These are phyloP conservation scores for Cladosporium colombiae DNA, from an alignment of 2,329 filamentous ascomycete species.

Conservation along the genomic window DNA sequence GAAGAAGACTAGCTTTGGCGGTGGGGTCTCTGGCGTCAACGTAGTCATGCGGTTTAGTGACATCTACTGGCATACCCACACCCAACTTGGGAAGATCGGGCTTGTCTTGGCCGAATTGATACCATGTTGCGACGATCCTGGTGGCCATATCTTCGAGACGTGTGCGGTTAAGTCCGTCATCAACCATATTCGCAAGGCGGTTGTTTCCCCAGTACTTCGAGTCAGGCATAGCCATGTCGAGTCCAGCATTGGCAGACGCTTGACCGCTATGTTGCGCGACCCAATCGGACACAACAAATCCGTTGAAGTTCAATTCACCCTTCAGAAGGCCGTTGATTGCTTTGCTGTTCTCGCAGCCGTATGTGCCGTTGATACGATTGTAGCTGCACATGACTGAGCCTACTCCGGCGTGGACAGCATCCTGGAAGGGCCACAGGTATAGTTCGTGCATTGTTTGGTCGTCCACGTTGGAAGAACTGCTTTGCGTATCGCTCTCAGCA, in stretches of 20 bases:
- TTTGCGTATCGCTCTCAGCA: slow-evolving; percentile 27
- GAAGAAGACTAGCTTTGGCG: slow-evolving; percentile 51
- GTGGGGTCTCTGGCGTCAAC: slow-evolving; percentile 58
- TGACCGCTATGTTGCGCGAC: slow-evolving; percentile 62
- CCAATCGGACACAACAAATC: slow-evolving; percentile 72
- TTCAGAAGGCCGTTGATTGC: slow-evolving; percentile 70
- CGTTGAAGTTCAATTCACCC: slow-evolving; percentile 73
- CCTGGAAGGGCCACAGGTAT: slow-evolving; percentile 59
- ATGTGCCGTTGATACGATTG: slow-evolving; percentile 39
- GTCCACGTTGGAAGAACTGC: slow-evolving; percentile 57
- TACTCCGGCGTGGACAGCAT: slow-evolving; percentile 50
- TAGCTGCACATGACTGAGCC: slow-evolving; percentile 46
- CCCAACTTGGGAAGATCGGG: slow-evolving; percentile 46
- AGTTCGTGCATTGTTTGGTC: slow-evolving; percentile 70
- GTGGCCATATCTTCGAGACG: slow-evolving; percentile 65
- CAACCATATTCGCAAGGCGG: slow-evolving; percentile 57
- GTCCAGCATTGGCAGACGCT: slow-evolving; percentile 60
- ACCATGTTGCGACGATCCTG: slow-evolving; percentile 56
- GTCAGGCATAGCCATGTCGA: slow-evolving; percentile 70
- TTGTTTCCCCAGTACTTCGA: slow-evolving; percentile 36
- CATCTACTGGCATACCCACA: slow-evolving; percentile 53
- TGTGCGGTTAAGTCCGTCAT: slow-evolving; percentile 59
- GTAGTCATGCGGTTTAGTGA: slow-evolving; percentile 53
- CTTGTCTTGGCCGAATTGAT: slow-evolving; percentile 53
- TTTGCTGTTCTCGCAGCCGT: slow-evolving; percentile 71